Conservation (phyloP, 352 stramenopile species). For the Phytophthora cryptogea region DNA sequence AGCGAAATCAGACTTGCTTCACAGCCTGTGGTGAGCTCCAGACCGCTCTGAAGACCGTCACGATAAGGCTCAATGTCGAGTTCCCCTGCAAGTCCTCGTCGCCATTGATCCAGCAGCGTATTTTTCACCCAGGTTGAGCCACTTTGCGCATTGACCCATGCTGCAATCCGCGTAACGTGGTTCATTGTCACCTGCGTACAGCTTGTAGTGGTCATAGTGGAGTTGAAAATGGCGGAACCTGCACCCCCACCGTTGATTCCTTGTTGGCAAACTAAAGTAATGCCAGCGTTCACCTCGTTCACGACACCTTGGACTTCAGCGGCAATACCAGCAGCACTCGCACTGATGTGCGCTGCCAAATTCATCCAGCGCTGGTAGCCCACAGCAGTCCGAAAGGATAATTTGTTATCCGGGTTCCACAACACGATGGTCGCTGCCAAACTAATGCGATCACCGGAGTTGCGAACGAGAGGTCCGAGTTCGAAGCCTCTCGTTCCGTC, state of each 20-base stretch:
- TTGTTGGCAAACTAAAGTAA: constrained; percentile 24
- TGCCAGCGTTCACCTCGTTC: constrained; percentile 41
- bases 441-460: constrained; percentile 30
- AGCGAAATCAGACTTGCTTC: constrained; percentile 13
- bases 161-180: constrained; percentile 43
- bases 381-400: constrained; percentile 51
- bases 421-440: constrained; percentile 42
- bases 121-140: constrained; percentile 42
- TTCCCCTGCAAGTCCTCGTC: constrained; percentile 40
- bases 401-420: constrained; percentile 41
- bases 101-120: constrained; percentile 67
- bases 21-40: constrained; percentile 57
- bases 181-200: constrained; percentile 34
- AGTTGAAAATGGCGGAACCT: constrained; percentile 60
- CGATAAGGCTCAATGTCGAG: constrained; percentile 78
- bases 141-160: constrained; percentile 39
- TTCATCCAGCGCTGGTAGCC: constrained; percentile 60
- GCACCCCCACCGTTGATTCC: constrained; percentile 32
- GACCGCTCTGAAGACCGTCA: constrained; percentile 39
- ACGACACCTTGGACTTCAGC: constrained; percentile 21
- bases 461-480: constrained; percentile 30
- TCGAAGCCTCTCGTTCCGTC: constrained; percentile 55
- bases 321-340: not conserved
- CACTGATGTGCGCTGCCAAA: constrained; percentile 14
- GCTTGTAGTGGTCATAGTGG: constrained; percentile 31